phyloP scores from a whole-genome alignment of 805 yeast genomes.

The Cyberlindnera euphorbiae region DNA sequence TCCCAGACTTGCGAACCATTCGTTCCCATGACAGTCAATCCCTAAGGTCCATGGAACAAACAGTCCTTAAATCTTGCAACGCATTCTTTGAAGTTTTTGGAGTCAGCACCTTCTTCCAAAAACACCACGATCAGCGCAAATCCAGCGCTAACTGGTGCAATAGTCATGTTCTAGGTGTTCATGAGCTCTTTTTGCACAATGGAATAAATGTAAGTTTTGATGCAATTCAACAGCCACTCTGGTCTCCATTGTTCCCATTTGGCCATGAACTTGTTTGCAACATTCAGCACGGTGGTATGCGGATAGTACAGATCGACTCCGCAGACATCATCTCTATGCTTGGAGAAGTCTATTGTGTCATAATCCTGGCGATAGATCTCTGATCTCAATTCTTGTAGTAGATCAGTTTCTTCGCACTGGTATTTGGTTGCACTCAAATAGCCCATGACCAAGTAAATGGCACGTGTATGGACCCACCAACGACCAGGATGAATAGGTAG shows the following conservation, averaged over 20 bases:
- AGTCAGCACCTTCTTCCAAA: constrained; percentile 64
- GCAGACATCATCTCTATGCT: constrained; percentile 79
- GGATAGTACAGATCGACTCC: constrained; percentile 94
- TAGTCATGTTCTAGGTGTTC: constrained; percentile 77
- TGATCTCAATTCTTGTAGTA: constrained; percentile 58
- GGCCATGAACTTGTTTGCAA: constrained; percentile 54
- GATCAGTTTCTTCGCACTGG: constrained; percentile 55
- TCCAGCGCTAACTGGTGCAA: constrained; percentile 93
- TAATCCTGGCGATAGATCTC: constrained; percentile 75
- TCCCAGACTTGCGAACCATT: constrained; percentile 99
- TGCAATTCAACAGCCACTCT: constrained; percentile 52
- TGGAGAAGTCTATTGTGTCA: constrained; percentile 59
- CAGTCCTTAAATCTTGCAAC: constrained; percentile 66
- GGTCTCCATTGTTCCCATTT: constrained; percentile 76
- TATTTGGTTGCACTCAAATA: constrained; percentile 59
- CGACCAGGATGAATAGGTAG: constrained; percentile 88
- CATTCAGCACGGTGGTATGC: constrained; percentile 64
- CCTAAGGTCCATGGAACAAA: constrained; percentile 81
- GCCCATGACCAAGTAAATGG: constrained; percentile 82
- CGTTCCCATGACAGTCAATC: constrained; percentile 93
- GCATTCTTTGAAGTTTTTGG: constrained; percentile 52
- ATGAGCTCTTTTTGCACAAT: constrained; percentile 66
- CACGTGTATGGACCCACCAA: constrained; percentile 99
- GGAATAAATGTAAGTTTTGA: constrained; percentile 52
- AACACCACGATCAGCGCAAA: constrained; percentile 71